These are phyloP conservation scores for Peronospora tabacina DNA, from an alignment of 352 stramenopile species.

Conservation along the genomic window DNA sequence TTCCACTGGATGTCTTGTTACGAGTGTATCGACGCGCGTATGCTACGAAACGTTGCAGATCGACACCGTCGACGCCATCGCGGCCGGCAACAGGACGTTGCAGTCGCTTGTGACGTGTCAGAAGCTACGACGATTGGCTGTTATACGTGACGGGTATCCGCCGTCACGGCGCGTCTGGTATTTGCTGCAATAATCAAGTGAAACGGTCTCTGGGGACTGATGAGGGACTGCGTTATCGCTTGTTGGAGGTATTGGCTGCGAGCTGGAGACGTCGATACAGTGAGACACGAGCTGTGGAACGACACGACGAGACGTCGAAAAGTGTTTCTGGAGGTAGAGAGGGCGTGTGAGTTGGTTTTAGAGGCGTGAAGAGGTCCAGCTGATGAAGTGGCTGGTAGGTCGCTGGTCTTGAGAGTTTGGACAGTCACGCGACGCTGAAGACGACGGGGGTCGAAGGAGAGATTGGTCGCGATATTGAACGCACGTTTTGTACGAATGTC, in stretches of 20 bases:
- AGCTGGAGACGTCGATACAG: constrained; percentile 22
- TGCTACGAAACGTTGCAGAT: constrained; percentile 16
- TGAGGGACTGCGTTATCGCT: neutral
- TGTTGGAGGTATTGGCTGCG: constrained; percentile 37
- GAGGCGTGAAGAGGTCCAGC: neutral
- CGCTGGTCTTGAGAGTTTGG: constrained; percentile 30
- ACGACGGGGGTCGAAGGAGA: constrained; percentile 68
- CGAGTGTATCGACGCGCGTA: neutral
- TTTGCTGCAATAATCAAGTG: neutral
- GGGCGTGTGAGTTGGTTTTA: neutral
- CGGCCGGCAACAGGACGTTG: constrained; percentile 20
- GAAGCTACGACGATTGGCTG: constrained; percentile 28
- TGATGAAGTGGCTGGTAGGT: constrained; percentile 24
- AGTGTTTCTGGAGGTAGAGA: constrained; percentile 29
- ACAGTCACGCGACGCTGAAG: constrained; percentile 33
- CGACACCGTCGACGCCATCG: constrained; percentile 29
- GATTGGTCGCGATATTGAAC: constrained; percentile 61
- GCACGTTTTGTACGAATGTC: constrained; percentile 51
- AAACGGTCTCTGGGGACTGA: neutral
- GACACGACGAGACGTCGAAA: constrained; percentile 4
- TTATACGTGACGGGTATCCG: constrained; percentile 27
- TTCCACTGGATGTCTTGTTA: neutral
- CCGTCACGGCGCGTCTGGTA: constrained; percentile 25
- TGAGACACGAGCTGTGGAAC: constrained; percentile 18
- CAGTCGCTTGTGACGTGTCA: constrained; percentile 9